phyloP scores from a whole-genome alignment of 1,284 basidiomycete species.

The Fistulinella cinereoalba region DNA sequence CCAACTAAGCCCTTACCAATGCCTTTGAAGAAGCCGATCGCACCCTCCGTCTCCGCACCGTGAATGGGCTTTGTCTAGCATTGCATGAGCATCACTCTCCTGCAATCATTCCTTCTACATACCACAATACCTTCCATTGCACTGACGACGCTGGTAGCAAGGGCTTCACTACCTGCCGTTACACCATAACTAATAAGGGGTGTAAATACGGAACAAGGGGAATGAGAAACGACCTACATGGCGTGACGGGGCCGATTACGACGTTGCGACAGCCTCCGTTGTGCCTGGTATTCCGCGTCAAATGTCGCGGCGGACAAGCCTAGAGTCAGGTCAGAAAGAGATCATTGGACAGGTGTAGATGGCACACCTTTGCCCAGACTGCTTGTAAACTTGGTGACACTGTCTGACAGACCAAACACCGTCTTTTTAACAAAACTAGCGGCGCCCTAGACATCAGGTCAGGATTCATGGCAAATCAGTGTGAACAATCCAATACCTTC shows the following conservation, averaged over 20 bases:
- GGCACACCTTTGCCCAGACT: slow-evolving; percentile 89
- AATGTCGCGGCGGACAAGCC: slow-evolving; percentile 95
- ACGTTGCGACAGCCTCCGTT: slow-evolving; percentile 83
- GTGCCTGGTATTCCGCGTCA: slow-evolving; percentile 93
- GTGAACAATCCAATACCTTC: slow-evolving; percentile 51
- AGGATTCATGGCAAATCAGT: slow-evolving; percentile 2
- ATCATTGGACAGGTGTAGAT: background rate
- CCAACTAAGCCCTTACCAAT: slow-evolving; percentile 96
- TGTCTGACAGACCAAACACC: slow-evolving; percentile 94
- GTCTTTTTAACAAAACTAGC: slow-evolving; percentile 99
- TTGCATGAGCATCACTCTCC: slow-evolving; percentile 1
- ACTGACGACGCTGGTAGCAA: slow-evolving; percentile 92
- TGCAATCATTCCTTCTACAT: slow-evolving; percentile 27
- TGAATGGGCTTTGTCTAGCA: slow-evolving; percentile 89
- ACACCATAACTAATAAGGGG: slow-evolving; percentile 76
- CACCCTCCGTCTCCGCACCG: slow-evolving; percentile 93
- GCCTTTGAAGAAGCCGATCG: slow-evolving; percentile 96
- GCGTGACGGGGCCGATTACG: slow-evolving; percentile 96
- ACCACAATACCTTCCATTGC: slow-evolving; percentile 96
- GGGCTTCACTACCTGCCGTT: slow-evolving; percentile 89
- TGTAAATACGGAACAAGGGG: slow-evolving; percentile 9
- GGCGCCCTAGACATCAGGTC: slow-evolving; percentile 63
- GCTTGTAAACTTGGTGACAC: slow-evolving; percentile 95
- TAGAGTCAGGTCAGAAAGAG: slow-evolving; percentile 31
- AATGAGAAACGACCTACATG: slow-evolving; percentile 53